These are phyloP conservation scores for Crithidia fasciculata DNA, from an alignment of 208 protist species.

Conservation along the genomic window DNA sequence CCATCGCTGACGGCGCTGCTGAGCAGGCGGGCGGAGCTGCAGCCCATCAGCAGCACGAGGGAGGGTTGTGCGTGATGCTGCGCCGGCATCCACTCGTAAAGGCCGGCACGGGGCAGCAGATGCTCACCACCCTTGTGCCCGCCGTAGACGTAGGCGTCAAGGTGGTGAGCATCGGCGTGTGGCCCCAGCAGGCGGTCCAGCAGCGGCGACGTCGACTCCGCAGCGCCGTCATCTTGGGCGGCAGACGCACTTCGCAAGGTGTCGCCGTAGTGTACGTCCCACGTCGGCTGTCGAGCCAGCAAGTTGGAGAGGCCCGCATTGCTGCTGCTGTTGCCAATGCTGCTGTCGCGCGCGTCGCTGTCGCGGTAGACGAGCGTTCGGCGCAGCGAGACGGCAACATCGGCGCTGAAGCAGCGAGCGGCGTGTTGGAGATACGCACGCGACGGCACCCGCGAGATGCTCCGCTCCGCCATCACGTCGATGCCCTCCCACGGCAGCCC, in stretches of 20 bases:
- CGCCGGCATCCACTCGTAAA: constrained; percentile 62
- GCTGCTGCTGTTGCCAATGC: too few relatives aligned
- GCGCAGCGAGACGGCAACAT: constrained; percentile 11
- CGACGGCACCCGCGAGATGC: constrained; percentile 54
- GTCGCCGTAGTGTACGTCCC: constrained; percentile 34
- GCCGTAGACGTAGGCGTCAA: constrained; percentile 65
- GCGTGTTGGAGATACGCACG: constrained; percentile 16
- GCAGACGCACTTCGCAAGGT: constrained; percentile 9
- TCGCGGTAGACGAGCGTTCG: constrained; percentile 37
- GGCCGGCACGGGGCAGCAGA: constrained; percentile 35
- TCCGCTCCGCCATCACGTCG: constrained; percentile 47
- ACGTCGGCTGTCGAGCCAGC: constrained; percentile 23
- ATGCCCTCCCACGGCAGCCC: constrained; percentile 68
- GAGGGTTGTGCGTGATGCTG: not conserved
- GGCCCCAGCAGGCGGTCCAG: constrained; percentile 16
- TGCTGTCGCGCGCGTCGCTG: constrained; percentile 19
- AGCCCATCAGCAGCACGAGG: constrained; percentile 80
- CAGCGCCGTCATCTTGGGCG: not conserved
- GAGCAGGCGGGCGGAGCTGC: constrained; percentile 68
- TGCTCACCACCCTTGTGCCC: constrained; percentile 72
- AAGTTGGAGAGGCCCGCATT: constrained; percentile 6
- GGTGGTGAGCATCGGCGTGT: constrained; percentile 5
- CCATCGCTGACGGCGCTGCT: constrained; percentile 41
- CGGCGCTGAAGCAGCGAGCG: not conserved
- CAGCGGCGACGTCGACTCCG: constrained; percentile 9